These are phyloP conservation scores for Chaetomium cochliodes DNA, from an alignment of 495 filamentous ascomycete genomes.

Conservation along the genomic window DNA sequence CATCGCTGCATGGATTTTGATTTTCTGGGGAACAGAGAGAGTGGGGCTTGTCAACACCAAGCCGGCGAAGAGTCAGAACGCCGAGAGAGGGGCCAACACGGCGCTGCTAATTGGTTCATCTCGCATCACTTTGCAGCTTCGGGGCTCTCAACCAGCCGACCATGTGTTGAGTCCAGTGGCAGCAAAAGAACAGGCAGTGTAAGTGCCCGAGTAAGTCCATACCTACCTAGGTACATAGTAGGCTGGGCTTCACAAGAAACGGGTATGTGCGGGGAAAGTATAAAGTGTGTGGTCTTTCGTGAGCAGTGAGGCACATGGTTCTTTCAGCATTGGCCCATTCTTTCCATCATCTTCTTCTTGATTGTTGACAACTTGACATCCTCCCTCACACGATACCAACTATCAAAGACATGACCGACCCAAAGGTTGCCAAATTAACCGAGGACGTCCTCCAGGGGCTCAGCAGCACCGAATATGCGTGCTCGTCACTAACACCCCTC, in stretches of 20 bases:
- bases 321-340: neutral
- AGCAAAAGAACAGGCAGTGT: neutral
- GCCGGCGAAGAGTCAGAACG: slow-evolving; percentile 13
- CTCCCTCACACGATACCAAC: neutral
- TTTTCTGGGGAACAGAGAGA: neutral
- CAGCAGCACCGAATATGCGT: slow-evolving; percentile 48
- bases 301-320: neutral
- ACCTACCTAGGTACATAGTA: too few relatives aligned
- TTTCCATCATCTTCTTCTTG: neutral
- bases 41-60: neutral
- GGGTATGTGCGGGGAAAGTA: neutral
- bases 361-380: neutral
- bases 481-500: slow-evolving; percentile 47
- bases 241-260: neutral
- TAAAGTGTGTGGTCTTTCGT: neutral
- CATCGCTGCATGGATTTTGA: neutral
- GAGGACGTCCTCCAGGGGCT: slow-evolving; percentile 36
- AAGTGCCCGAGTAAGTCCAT: neutral
- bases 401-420: slow-evolving; percentile 14
- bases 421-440: slow-evolving; percentile 25
- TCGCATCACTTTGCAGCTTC: neutral
- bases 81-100: neutral
- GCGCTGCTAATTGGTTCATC: slow-evolving; percentile 1
- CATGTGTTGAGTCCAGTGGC: too few relatives aligned
- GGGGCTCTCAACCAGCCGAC: too few relatives aligned